Percentiles rank a stretch among this genome's conserved stretches.
phyloP scores from a whole-genome alignment of 129 eudicot genomes.

The Helianthus tuberosus region DNA sequence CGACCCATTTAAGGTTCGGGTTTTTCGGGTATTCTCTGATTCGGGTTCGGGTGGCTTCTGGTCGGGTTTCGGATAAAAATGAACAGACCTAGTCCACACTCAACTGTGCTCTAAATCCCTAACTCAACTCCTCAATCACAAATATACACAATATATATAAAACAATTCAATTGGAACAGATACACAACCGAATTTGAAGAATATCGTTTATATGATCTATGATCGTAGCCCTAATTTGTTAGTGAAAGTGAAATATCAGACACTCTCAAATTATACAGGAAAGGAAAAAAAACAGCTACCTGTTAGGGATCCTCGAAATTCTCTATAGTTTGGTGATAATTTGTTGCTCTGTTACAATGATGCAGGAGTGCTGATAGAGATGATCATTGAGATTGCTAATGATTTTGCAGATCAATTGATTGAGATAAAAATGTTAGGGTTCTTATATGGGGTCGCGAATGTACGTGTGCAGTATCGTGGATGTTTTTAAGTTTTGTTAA shows the following conservation, averaged over 20 bases:
- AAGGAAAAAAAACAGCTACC: neutral
- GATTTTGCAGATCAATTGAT: conserved; percentile 8
- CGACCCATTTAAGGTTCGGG: no score
- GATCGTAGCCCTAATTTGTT: neutral
- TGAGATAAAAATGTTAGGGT: conserved; percentile 7
- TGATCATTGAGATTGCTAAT: neutral
- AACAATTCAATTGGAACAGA: neutral
- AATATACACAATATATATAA: no score
- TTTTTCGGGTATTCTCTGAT: no score
- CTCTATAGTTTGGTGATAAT: neutral
- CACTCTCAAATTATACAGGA: neutral
- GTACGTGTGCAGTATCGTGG: neutral
- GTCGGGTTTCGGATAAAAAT: no score
- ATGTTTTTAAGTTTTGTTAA: no score
- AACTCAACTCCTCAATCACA: no score
- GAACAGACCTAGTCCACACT: no score
- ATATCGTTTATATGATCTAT: neutral
- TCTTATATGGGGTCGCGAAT: neutral
- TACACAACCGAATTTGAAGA: neutral
- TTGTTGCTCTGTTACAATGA: neutral
- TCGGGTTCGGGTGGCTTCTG: no score
- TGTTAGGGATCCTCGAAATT: conserved; percentile 3
- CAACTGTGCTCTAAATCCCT: no score
- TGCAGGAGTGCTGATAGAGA: neutral
- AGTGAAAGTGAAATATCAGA: neutral